Conservation (phyloP, 495 filamentous ascomycete genomes). For the Neurospora sp. region DNA sequence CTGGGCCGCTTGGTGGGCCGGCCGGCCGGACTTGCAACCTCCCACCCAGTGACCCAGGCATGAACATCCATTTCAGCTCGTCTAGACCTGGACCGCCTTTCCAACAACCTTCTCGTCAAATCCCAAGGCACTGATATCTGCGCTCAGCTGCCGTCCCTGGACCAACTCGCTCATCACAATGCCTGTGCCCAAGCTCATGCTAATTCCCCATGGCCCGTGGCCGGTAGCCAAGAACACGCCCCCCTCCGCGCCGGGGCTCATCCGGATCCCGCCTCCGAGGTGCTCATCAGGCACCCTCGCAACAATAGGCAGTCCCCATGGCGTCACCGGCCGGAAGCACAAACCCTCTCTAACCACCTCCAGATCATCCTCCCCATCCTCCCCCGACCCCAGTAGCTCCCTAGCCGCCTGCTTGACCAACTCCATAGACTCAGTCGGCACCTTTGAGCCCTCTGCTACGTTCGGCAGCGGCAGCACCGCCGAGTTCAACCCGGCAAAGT, state of each 20-base stretch:
- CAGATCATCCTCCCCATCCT: conserved; percentile 37
- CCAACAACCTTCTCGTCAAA: conserved; percentile 1
- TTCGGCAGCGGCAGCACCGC: conserved; percentile 46
- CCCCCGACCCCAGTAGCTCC: conserved; percentile 41
- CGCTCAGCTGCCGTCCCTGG: conserved; percentile 36
- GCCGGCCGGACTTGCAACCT: background rate
- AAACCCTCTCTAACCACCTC: conserved; percentile 54
- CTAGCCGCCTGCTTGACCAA: conserved; percentile 44
- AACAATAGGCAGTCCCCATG: conserved; percentile 52
- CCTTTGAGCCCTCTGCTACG: conserved; percentile 36
- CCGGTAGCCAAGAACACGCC: conserved; percentile 65
- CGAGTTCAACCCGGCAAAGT: conserved; percentile 65
- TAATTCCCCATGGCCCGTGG: conserved; percentile 67
- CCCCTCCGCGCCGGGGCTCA: conserved; percentile 38
- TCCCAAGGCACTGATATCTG: conserved; percentile 31
- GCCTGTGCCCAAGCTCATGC: conserved; percentile 53
- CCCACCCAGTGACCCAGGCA: background rate
- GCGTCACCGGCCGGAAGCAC: conserved; percentile 64
- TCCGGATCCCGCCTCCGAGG: conserved; percentile 36
- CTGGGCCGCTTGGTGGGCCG: background rate
- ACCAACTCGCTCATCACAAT: conserved; percentile 56
- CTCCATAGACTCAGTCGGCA: conserved; percentile 36
- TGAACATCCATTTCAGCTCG: background rate
- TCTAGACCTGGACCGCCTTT: background rate
- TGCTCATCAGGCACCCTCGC: conserved; percentile 41